Evolutionary conservation across 1,284 basidiomycete species (phyloP).

Genomic region (Sporisorium sorghi): DNA sequence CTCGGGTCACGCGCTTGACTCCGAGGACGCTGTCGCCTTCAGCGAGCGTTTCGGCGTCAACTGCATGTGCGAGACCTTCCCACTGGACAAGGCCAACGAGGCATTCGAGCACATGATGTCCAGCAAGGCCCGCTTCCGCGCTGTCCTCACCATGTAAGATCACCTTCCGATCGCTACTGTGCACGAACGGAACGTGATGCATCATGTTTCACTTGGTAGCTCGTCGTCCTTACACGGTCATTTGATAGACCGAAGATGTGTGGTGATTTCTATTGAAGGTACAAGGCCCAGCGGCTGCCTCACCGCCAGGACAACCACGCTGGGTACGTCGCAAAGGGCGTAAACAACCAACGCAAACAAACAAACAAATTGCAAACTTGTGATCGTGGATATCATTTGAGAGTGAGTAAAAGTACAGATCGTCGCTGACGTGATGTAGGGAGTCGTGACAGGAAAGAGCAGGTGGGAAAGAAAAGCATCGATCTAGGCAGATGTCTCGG

Average conservation of each 20-base stretch:
- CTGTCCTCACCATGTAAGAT: slow-evolving; percentile 57
- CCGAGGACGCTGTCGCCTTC: slow-evolving; percentile 68
- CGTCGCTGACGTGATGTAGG: slow-evolving; percentile 9
- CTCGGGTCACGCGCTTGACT: slow-evolving; percentile 64
- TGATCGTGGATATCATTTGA: slow-evolving; percentile 19
- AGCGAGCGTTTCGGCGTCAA: slow-evolving; percentile 66
- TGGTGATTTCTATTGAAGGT: too few relatives aligned
- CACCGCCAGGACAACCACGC: too few relatives aligned
- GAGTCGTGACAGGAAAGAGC: not conserved
- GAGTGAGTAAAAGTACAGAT: slow-evolving; percentile 26
- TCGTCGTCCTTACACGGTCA: too few relatives aligned
- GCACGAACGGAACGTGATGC: too few relatives aligned
- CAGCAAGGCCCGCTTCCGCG: slow-evolving; percentile 69
- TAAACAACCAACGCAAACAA: too few relatives aligned
- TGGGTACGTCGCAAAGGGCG: too few relatives aligned
- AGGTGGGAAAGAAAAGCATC: not conserved
- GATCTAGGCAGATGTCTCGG: slow-evolving; percentile 26
- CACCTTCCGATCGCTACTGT: too few relatives aligned
- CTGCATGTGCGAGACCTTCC: slow-evolving; percentile 69
- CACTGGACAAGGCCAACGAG: slow-evolving; percentile 69
- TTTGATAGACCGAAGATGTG: too few relatives aligned
- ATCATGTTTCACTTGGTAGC: not conserved
- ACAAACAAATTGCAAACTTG: too few relatives aligned
- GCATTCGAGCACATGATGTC: slow-evolving; percentile 68
- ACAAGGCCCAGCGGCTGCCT: too few relatives aligned